Percentiles rank a stretch among this genome's conserved stretches.
phyloP scores from a whole-genome alignment of 2,329 filamentous ascomycete species.

The Fusarium sororula region DNA sequence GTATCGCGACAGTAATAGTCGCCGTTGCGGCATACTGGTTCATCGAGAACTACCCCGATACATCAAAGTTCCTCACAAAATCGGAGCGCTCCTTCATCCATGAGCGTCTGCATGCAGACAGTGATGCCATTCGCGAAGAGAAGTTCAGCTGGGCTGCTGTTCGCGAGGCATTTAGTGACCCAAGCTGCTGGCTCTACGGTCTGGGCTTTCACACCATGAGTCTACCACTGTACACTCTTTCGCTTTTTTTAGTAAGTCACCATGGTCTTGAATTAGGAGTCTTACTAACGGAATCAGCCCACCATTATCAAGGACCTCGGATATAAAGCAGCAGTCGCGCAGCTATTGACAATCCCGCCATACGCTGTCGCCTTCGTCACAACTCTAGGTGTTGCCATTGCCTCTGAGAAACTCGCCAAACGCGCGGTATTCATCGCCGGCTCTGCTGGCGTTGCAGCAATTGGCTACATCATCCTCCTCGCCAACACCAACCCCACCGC shows the following conservation, averaged over 20 bases:
- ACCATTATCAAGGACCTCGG: conserved; percentile 65
- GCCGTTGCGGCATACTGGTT: conserved; percentile 63
- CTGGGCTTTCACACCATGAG: conserved; percentile 78
- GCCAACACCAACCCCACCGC: conserved; percentile 55
- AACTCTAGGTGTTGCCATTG: conserved; percentile 65
- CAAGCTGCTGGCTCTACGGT: conserved; percentile 78
- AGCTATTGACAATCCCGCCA: conserved; percentile 70
- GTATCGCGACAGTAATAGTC: conserved; percentile 63
- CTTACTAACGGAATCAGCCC: conserved; percentile 41
- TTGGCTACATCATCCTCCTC: conserved; percentile 71
- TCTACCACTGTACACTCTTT: conserved; percentile 66
- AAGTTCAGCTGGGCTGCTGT: conserved; percentile 75
- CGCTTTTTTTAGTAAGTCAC: conserved; percentile 60
- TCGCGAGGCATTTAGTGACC: conserved; percentile 68
- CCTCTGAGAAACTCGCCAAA: conserved; percentile 65
- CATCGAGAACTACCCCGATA: conserved; percentile 72
- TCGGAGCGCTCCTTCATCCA: conserved; percentile 67
- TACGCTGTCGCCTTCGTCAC: conserved; percentile 70
- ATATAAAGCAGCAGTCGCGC: conserved; percentile 61
- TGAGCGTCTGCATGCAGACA: conserved; percentile 71
- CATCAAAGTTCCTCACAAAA: conserved; percentile 64
- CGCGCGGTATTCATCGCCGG: conserved; percentile 72
- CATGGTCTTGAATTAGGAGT: neutral
- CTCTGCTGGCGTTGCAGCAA: conserved; percentile 63
- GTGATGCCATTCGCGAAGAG: conserved; percentile 75